A percentile compares a stretch with the other conserved stretches of the same genome.
phyloP scores from a whole-genome alignment of 805 yeast genomes.

The Metschnikowia kofuensis region DNA sequence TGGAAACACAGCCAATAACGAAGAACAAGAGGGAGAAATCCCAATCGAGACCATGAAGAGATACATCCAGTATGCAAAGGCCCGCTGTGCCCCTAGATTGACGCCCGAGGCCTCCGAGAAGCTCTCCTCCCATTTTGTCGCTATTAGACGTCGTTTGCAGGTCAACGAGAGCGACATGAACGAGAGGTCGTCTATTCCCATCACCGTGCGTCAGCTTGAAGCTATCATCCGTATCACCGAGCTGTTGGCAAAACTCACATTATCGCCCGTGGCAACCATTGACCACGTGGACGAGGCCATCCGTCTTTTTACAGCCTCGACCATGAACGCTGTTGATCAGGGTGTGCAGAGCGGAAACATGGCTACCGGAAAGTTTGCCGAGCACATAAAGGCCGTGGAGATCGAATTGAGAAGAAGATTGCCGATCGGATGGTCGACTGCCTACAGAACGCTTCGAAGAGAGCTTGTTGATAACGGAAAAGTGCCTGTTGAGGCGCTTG shows the following conservation, averaged over 20 bases:
- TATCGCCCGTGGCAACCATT: slow-evolving; percentile 80
- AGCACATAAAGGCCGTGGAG: slow-evolving; percentile 77
- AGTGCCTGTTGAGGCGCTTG: slow-evolving; percentile 69
- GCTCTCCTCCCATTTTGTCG: slow-evolving; percentile 87
- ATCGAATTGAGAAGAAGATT: slow-evolving; percentile 82
- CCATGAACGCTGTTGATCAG: slow-evolving; percentile 90
- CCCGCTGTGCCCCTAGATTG: slow-evolving; percentile 89
- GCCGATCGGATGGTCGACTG: slow-evolving; percentile 96
- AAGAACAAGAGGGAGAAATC: slow-evolving; percentile 70
- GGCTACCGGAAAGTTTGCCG: slow-evolving; percentile 56
- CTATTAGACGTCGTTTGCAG: slow-evolving; percentile 80
- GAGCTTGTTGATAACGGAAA: slow-evolving; percentile 73
- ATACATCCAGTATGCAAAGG: slow-evolving; percentile 84
- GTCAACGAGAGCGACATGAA: slow-evolving; percentile 76
- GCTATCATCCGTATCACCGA: slow-evolving; percentile 96
- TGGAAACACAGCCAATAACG: slow-evolving; percentile 52
- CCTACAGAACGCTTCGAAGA: slow-evolving; percentile 74
- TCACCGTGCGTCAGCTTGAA: slow-evolving; percentile 95
- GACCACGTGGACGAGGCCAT: slow-evolving; percentile 95
- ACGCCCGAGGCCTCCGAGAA: slow-evolving; percentile 87
- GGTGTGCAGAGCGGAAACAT: slow-evolving; percentile 46
- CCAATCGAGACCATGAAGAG: slow-evolving; percentile 89
- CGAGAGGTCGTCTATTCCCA: slow-evolving; percentile 93
- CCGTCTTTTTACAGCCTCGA: slow-evolving; percentile 90
- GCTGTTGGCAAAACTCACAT: slow-evolving; percentile 80